phyloP scores from a whole-genome alignment of 2,329 filamentous ascomycete genomes.

The Niveomyces coronatus region DNA sequence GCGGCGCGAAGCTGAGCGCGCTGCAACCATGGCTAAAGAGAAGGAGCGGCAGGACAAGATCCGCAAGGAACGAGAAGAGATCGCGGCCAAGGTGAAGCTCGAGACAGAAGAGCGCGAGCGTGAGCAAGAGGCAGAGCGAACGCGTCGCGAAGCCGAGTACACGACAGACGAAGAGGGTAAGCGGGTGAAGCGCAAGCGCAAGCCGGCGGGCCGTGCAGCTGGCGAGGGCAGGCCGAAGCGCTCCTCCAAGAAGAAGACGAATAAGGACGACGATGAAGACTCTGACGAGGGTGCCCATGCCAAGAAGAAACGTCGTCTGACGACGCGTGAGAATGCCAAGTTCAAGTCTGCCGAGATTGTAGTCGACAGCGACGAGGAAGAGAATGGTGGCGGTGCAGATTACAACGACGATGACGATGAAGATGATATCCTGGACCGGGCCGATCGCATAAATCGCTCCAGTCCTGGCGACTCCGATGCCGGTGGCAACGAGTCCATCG shows the following conservation, averaged over 20 bases:
- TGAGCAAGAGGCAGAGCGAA: slow-evolving; percentile 38
- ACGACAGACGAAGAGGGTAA: slow-evolving; percentile 76
- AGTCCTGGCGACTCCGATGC: slow-evolving; percentile 26
- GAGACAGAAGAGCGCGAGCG: slow-evolving; percentile 66
- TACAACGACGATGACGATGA: slow-evolving; percentile 19
- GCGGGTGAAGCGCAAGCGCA: slow-evolving; percentile 69
- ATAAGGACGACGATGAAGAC: slow-evolving; percentile 29
- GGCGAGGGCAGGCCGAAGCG: slow-evolving; percentile 34
- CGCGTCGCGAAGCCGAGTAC: slow-evolving; percentile 57
- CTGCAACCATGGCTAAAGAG: slow-evolving; percentile 57
- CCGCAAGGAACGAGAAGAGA: slow-evolving; percentile 72
- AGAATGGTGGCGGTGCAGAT: slow-evolving; percentile 23
- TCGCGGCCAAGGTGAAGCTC: slow-evolving; percentile 64
- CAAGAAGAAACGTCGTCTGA: slow-evolving; percentile 52
- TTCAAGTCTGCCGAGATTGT: slow-evolving; percentile 83
- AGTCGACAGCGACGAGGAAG: slow-evolving; percentile 61
- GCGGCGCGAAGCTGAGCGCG: slow-evolving; percentile 66
- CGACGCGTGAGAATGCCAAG: slow-evolving; percentile 46
- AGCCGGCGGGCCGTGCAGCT: slow-evolving; percentile 28
- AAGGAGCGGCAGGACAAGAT: slow-evolving; percentile 70
- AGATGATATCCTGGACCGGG: slow-evolving; percentile 34
- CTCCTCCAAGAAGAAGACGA: slow-evolving; percentile 34
- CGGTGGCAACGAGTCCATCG: slow-evolving; percentile 3
- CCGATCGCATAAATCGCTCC: slow-evolving; percentile 30
- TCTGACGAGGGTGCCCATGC: slow-evolving; percentile 33